Base-by-base conservation (phyloP, 2,329 filamentous ascomycete species). In the Xylariaceae sp. region DNA sequence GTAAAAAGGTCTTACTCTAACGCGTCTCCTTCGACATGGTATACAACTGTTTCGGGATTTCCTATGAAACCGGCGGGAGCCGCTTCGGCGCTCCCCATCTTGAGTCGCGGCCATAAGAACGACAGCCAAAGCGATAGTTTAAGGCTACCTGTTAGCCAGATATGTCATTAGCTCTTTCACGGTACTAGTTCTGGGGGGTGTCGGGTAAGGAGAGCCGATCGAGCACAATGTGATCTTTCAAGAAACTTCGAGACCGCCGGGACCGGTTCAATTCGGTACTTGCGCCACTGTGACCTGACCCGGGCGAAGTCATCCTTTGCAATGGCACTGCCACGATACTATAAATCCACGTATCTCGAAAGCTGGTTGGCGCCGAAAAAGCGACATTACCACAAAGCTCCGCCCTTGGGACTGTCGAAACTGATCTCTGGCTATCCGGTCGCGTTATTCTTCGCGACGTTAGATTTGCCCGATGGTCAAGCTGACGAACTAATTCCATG, bases 31-130 rank as follows among this genome's bases (percentile, higher is more conserved):
- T 7, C 44, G 52, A 49, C 40, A 56, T 37, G 47, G 40, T 20
- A 44, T 20, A 43, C 47, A 48, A 40, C 50, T 56, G 57, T 65
- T 64, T 46, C 60, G 60, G 23, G 63, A 62, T 48, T 62, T 65
- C 6, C 37, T 55, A 40, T 65, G 64, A 43, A 52, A 61, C 19
- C 50, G 52, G 20, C 60, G 60, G 26, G 58, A 62, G 37, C 55
- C 60, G 37, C 46, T 60, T 18, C 49, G 48, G 18, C 48, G 54
- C 42, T 57, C 48, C 12, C 40, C 50, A 16, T 21, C 50, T 20
- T 44, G 40, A 46, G n/a, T 19, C n/a, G 20, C n/a, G 7, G 40
- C 26, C 55, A 49, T 57, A 46, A 40, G 32, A 40, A n/a, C 23
- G 32, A 20, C n/a, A 45, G 19, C 20, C 20, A 32, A 45, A 44